Evolutionary conservation across 2,329 filamentous ascomycete species (phyloP), one percentile per base, ranked within the genome.

Genomic region (Aureobasidium melanogenum): DNA sequence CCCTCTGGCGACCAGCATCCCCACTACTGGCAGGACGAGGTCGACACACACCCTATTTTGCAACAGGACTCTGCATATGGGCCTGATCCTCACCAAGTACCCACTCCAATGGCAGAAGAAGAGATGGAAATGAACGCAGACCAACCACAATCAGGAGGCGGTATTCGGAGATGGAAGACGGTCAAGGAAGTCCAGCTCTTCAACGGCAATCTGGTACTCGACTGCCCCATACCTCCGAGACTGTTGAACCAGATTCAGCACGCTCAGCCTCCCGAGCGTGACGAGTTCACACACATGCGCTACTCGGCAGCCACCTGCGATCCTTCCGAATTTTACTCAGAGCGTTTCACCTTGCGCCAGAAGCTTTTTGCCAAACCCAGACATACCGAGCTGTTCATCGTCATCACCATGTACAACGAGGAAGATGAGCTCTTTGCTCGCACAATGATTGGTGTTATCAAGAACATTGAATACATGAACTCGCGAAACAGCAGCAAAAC

Each of bases 401-500:
- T 92, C 36, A 85, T 97, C 59, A 97, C 93, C 62, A 97, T 97
- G 93, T 99, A 99, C 79, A 99, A 99, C 71, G 94, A 99, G 71
- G 93, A 99, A 73, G 94, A 99, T 69, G 87, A 97, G 66, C 80
- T 97, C 63, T 97, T 99, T 72, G 91, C 94, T 26, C 86, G 94
- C 44, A 97, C 94, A 5, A 90, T 99, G 90, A 89, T 87, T 54
- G 94, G 94, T 74, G 91, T 99, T 5, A 93, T 97, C 80, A 97
- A 99, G 79, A 99, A 99, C 74, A 90, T 99, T 67, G 93, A 97
- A 74, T 92, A 93, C 79, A 97, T 99, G 89, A 97, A 94, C 75
- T 91, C 89, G 63, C 85, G 93, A 54, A 91, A 87, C 48, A 91
- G 88, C 72, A 96, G 91, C 76, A 96, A 96, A 77, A 97, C 93